phyloP scores from a whole-genome alignment of 129 eudicot genomes.

The Centaurea solstitialis region DNA sequence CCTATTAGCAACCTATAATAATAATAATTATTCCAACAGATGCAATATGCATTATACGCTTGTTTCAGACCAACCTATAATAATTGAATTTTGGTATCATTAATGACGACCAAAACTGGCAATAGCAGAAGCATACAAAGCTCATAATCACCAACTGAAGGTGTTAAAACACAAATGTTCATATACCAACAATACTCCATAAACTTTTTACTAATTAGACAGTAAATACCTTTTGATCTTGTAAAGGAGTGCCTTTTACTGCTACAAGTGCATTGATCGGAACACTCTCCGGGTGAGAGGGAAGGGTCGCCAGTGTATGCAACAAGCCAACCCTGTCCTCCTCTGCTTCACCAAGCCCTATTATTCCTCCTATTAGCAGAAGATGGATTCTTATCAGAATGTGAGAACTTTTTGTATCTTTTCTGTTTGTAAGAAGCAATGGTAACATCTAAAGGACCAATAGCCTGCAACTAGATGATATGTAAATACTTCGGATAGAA shows the following conservation, averaged over 20 bases:
- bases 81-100: neutral
- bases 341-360: slow-evolving; percentile 96
- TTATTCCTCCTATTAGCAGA: slow-evolving; percentile 80
- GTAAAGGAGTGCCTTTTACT: slow-evolving; percentile 95
- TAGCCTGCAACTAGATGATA: neutral
- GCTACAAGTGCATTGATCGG: slow-evolving; percentile 96
- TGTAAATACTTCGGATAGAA: neutral
- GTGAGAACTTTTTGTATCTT: neutral
- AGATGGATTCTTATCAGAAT: slow-evolving; percentile 5
- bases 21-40: too few relatives aligned
- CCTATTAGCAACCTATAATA: too few relatives aligned
- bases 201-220: neutral
- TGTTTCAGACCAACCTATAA: neutral
- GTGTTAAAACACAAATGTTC: neutral
- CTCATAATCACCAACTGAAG: neutral
- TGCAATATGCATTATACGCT: neutral
- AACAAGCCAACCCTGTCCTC: slow-evolving; percentile 90
- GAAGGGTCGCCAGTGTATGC: slow-evolving; percentile 96
- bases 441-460: neutral
- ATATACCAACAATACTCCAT: neutral
- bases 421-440: neutral
- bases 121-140: neutral
- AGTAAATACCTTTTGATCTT: slow-evolving; percentile 82
- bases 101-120: neutral
- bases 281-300: slow-evolving; percentile 97